Evolutionary conservation across 306 rosid genomes (phyloP).

Genomic region (Prunus armeniaca): DNA sequence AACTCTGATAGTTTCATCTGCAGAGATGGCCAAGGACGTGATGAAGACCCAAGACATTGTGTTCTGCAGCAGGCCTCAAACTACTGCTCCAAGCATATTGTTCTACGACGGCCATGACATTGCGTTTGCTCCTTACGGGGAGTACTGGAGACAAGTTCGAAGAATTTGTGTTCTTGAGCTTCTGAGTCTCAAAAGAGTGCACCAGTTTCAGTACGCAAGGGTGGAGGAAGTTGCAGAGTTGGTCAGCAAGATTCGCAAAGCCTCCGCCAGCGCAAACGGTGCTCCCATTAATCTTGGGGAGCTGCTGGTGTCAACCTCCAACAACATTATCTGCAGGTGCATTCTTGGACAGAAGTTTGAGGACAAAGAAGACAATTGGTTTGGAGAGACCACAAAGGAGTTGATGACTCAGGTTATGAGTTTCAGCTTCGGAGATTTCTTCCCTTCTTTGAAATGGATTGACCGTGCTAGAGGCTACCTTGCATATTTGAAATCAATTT

Average conservation of each 20-base stretch:
- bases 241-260: not conserved
- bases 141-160: constrained; percentile 25
- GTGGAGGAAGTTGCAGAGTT: constrained; percentile 17
- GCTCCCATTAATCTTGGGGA: not conserved
- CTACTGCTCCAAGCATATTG: constrained; percentile 7
- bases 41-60: not conserved
- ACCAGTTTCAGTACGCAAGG: not conserved
- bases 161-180: constrained; percentile 24
- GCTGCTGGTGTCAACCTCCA: not conserved
- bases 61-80: not conserved
- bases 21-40: not conserved
- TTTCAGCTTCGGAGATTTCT: constrained; percentile 36
- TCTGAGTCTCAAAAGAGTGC: constrained; percentile 16
- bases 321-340: not conserved
- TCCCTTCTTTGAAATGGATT: constrained; percentile 34
- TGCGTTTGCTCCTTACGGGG: constrained; percentile 12
- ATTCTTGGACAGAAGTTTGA: constrained; percentile 9
- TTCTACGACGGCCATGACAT: constrained; percentile 21
- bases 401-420: constrained; percentile 4
- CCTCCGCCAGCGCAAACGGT: not conserved
- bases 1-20: not conserved
- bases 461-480: constrained; percentile 28
- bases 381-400: not conserved
- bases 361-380: constrained; percentile 13
- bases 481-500: constrained; percentile 1